A percentile compares a stretch with the other conserved stretches of the same genome.
Conservation (phyloP, 352 stramenopile genomes). For the Phytophthora fragariae region DNA sequence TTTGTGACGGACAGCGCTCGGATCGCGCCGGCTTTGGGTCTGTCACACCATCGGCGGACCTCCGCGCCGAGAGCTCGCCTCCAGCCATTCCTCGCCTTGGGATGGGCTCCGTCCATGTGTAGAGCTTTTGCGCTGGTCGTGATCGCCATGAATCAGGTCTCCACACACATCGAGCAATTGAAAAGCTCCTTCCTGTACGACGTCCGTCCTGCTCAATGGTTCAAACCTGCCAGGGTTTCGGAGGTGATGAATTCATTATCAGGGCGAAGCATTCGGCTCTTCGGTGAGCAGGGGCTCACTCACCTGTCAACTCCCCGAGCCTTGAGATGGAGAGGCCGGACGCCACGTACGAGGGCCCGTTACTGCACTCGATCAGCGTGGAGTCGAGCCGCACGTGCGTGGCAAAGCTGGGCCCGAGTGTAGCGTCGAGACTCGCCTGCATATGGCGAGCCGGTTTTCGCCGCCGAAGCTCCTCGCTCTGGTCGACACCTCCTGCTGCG, state of each 20-base stretch:
- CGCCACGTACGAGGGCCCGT: constrained; percentile 28
- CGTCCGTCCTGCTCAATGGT: not conserved
- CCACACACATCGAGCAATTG: no score
- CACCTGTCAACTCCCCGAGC: not conserved
- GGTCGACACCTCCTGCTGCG: constrained; percentile 8
- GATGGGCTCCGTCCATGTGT: constrained; percentile 4
- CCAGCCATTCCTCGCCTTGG: constrained; percentile 19
- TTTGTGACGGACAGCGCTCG: no score
- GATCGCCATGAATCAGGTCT: not conserved
- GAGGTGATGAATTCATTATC: no score
- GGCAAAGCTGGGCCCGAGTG: constrained; percentile 32
- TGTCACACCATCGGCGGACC: constrained; percentile 29
- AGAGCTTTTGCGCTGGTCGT: not conserved
- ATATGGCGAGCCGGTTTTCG: constrained; percentile 5
- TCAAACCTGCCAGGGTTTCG: not conserved
- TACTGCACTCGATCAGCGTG: constrained; percentile 24
- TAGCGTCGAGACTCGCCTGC: constrained; percentile 33
- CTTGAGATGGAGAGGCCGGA: constrained; percentile 2
- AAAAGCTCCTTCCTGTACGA: no score
- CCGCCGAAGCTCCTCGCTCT: constrained; percentile 5
- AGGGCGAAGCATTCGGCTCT: not conserved
- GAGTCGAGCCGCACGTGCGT: constrained; percentile 42
- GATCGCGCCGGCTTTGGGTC: constrained; percentile 18
- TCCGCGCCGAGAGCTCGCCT: constrained; percentile 21
- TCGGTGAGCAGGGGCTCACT: not conserved